Conservation (phyloP, 805 yeast species). For the Lipomyces spencermartinsiae region DNA sequence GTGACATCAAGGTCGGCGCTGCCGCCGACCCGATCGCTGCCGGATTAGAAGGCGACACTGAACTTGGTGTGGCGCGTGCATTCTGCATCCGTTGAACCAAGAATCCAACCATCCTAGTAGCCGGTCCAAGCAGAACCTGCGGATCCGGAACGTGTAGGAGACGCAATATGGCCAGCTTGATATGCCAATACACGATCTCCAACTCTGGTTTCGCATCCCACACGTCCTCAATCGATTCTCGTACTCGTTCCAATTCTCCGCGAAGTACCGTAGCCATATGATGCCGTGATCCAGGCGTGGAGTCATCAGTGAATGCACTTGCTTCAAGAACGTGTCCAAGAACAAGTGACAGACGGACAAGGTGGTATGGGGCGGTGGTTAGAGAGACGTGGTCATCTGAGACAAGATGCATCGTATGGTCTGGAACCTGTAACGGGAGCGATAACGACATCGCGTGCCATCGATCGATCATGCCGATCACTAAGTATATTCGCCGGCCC, state of each 20-base stretch:
- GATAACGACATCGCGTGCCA: slow-evolving; percentile 40
- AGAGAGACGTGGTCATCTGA: slow-evolving; percentile 34
- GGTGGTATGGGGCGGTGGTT: slow-evolving; percentile 27
- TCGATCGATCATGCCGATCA: slow-evolving; percentile 43
- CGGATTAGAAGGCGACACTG: slow-evolving; percentile 21
- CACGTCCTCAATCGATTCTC: slow-evolving; percentile 39
- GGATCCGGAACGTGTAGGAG: slow-evolving; percentile 34
- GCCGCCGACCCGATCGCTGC: neutral
- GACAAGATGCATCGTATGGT: slow-evolving; percentile 35
- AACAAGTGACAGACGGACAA: slow-evolving; percentile 38
- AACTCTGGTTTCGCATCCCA: slow-evolving; percentile 38
- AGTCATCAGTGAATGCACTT: slow-evolving; percentile 25
- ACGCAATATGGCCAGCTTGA: slow-evolving; percentile 32
- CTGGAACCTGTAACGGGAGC: slow-evolving; percentile 42
- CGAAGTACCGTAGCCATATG: slow-evolving; percentile 29
- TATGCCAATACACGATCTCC: slow-evolving; percentile 38
- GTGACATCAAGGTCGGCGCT: slow-evolving; percentile 7
- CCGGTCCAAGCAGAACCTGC: slow-evolving; percentile 36
- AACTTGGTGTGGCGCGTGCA: slow-evolving; percentile 22
- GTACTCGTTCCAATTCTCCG: slow-evolving; percentile 39
- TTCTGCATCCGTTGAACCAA: slow-evolving; percentile 15
- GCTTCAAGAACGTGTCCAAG: slow-evolving; percentile 39
- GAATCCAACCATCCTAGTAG: slow-evolving; percentile 32
- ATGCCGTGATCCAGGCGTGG: slow-evolving; percentile 11
- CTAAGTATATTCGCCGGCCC: slow-evolving; percentile 42